These are phyloP conservation scores for Agrocybe pediades DNA, from an alignment of 768 basidiomycete species.

Conservation along the genomic window DNA sequence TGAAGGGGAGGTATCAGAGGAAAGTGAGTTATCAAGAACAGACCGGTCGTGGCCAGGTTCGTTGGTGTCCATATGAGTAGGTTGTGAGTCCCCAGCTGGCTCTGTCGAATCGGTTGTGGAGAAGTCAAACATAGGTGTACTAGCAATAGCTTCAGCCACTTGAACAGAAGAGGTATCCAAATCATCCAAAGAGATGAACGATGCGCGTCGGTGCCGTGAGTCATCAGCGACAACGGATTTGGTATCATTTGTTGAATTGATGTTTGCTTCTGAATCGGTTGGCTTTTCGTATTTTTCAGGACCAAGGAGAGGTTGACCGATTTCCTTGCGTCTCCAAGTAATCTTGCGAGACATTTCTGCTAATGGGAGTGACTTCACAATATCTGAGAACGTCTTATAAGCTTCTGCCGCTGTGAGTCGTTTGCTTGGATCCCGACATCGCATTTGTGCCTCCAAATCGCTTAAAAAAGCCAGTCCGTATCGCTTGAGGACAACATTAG, in stretches of 20 bases:
- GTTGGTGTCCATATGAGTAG: too few relatives aligned
- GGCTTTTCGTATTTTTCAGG: background rate
- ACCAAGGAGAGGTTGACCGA: background rate
- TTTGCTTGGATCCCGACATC: background rate
- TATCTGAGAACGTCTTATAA: background rate
- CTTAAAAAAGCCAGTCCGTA: constrained; percentile 10
- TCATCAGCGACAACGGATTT: too few relatives aligned
- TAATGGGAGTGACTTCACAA: background rate
- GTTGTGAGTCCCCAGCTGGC: too few relatives aligned
- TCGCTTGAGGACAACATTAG: background rate
- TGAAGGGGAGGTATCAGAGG: background rate
- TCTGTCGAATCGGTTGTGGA: too few relatives aligned
- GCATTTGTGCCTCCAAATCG: constrained; percentile 6
- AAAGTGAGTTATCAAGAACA: too few relatives aligned
- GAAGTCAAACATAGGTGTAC: too few relatives aligned
- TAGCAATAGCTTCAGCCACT: too few relatives aligned
- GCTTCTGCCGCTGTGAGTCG: constrained; percentile 10
- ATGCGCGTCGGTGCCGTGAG: too few relatives aligned
- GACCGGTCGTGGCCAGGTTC: too few relatives aligned
- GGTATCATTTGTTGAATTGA: too few relatives aligned
- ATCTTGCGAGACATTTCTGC: constrained; percentile 4
- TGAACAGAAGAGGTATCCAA: too few relatives aligned
- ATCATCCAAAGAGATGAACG: too few relatives aligned
- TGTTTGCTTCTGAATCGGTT: background rate
- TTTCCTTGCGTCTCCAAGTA: background rate